Evolutionary conservation across 2,329 filamentous ascomycete genomes (phyloP).

Genomic region (Fusarium kyushuense): DNA sequence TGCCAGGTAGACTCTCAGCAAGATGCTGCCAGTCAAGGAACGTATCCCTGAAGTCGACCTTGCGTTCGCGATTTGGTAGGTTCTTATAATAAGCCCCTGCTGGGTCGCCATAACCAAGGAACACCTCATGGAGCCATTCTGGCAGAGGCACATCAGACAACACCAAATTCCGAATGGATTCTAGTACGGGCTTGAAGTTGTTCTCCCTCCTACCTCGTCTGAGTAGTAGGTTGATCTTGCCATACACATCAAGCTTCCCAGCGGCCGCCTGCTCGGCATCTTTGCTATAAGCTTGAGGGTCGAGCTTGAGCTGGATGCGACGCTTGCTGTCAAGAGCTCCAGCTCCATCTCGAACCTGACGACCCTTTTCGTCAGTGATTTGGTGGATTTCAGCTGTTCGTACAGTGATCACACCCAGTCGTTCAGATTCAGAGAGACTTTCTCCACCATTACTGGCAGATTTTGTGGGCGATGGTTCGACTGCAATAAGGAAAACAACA

Average conservation of each 20-base stretch:
- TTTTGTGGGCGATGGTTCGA: conserved; percentile 71
- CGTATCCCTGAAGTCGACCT: conserved; percentile 91
- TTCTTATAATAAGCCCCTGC: conserved; percentile 87
- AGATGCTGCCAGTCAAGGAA: conserved; percentile 97
- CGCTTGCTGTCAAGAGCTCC: conserved; percentile 74
- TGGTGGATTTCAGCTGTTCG: conserved; percentile 88
- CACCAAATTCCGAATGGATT: conserved; percentile 89
- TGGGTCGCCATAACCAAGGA: conserved; percentile 96
- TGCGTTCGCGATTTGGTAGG: conserved; percentile 80
- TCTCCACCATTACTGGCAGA: conserved; percentile 65
- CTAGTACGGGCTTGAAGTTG: conserved; percentile 94
- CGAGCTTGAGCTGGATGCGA: conserved; percentile 83
- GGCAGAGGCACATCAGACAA: conserved; percentile 88
- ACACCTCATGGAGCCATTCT: conserved; percentile 95
- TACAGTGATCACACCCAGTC: conserved; percentile 75
- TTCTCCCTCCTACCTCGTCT: conserved; percentile 90
- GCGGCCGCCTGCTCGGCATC: conserved; percentile 75
- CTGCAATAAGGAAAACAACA: conserved; percentile 85
- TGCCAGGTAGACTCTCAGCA: conserved; percentile 88
- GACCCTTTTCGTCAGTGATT: conserved; percentile 86
- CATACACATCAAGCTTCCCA: conserved; percentile 84
- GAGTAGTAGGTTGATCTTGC: conserved; percentile 85
- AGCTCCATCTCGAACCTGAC: conserved; percentile 72
- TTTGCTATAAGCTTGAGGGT: conserved; percentile 79
- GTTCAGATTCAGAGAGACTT: conserved; percentile 63